Evolutionary conservation across 345 rosid genomes (phyloP).

Genomic region (Eucalyptus curtisii): DNA sequence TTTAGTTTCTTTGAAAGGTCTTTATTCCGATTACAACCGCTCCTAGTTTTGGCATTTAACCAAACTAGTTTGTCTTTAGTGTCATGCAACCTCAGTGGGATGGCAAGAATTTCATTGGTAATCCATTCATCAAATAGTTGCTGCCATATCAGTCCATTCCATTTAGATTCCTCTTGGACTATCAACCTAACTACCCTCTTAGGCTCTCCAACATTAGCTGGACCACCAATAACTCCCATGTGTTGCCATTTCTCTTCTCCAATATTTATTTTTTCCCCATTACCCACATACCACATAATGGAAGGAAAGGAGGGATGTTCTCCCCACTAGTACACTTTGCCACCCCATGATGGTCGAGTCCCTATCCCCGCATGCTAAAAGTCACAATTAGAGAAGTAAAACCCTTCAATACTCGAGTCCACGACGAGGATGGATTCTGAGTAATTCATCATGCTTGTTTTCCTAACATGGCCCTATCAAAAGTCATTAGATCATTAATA

Average conservation of each 20-base stretch:
- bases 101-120: not conserved
- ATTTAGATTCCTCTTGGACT: not conserved
- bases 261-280: not conserved
- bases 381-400: not conserved
- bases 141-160: not conserved
- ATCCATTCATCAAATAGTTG: not conserved
- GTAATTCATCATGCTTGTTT: not conserved
- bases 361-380: not conserved
- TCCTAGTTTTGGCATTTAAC: not conserved
- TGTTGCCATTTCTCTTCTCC: not conserved
- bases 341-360: not conserved
- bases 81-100: not conserved
- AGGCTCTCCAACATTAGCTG: not conserved
- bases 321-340: not conserved
- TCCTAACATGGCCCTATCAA: not conserved
- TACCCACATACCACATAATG: not conserved
- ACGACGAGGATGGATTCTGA: not conserved
- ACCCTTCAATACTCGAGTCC: not conserved
- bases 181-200: not conserved
- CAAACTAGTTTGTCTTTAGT: not conserved
- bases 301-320: not conserved
- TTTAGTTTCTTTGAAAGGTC: not conserved
- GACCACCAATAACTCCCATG: not conserved
- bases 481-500: not conserved
- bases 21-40: rapidly evolving